Conservation (phyloP, 805 yeast species). For the Peterozyma xylosa region DNA sequence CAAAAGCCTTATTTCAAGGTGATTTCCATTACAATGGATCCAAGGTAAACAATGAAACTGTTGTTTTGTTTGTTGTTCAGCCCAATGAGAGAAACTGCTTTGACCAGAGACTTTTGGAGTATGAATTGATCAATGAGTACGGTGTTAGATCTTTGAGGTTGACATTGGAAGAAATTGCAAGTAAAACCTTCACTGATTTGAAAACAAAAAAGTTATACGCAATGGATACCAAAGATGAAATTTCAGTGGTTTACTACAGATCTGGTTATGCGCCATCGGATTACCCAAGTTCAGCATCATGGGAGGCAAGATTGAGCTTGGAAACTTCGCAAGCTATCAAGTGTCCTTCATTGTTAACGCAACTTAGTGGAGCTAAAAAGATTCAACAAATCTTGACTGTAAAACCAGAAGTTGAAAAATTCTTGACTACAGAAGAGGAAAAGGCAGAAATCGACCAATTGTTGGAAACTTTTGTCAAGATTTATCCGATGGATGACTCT, state of each 20-base stretch:
- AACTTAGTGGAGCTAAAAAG: slow-evolving; percentile 88
- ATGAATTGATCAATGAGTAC: slow-evolving; percentile 46
- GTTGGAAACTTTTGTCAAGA: slow-evolving; percentile 68
- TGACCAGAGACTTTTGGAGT: slow-evolving; percentile 86
- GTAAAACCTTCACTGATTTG: slow-evolving; percentile 29
- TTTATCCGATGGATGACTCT: slow-evolving; percentile 78
- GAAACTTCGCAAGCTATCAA: slow-evolving; percentile 80
- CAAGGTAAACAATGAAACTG: slow-evolving; percentile 25
- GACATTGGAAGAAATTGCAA: slow-evolving; percentile 52
- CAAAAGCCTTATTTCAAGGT: slow-evolving; percentile 65
- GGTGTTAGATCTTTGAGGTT: slow-evolving; percentile 59
- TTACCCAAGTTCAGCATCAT: slow-evolving; percentile 55
- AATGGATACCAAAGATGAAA: slow-evolving; percentile 53
- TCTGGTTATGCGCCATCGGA: slow-evolving; percentile 86
- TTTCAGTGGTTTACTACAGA: slow-evolving; percentile 85
- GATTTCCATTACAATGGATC: slow-evolving; percentile 43
- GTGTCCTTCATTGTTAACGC: slow-evolving; percentile 86
- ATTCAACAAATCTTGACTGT: slow-evolving; percentile 83
- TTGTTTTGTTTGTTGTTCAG: slow-evolving; percentile 75
- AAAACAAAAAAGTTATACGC: slow-evolving; percentile 42
- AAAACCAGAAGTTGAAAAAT: slow-evolving; percentile 35
- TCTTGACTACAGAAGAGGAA: slow-evolving; percentile 31
- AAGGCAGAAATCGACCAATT: slow-evolving; percentile 19
- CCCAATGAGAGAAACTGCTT: slow-evolving; percentile 81
- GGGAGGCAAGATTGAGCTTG: slow-evolving; percentile 69